Base-by-base conservation (phyloP, 305 asterid species). In the Ilex paraguariensis region DNA sequence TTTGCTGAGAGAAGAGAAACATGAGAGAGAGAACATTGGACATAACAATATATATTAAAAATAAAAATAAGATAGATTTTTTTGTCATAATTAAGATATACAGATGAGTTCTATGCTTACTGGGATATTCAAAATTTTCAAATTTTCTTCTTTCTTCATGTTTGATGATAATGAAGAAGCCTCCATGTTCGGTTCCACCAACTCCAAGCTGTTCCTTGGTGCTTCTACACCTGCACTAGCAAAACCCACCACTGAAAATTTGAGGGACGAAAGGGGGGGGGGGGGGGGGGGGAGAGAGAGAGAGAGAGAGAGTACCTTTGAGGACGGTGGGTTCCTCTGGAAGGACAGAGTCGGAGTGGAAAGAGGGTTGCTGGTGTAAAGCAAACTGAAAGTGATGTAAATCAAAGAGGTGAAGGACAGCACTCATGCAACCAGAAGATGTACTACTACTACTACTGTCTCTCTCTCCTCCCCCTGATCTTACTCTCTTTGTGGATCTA, bases 201-300 rank as follows among this genome's bases (percentile, higher is more conserved):
- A 13, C 54, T 91, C 97, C 88, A 88, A 75, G 73, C 95, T 91
- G 76, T 91, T 91, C 67, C 96, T 86, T 61, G 96, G 97, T 46
- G 96, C 97, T 61, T 84, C 95, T 12, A 83, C 45, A 46, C 92
- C 97, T 86, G 82, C 75, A 70, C 51, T 53, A 31, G 13, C 0
- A 4, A 13, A 46, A 46, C 6, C 42, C 42, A 36, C 6, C 0
- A 36, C 31, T 7, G 2, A 52, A 52, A 16, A 10, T 2, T 6
- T 7, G 7, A 14, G n/a, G 3, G n/a, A 14, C 1, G 28, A 21
- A 3, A 10, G 14, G 53, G 0, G 16, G 0, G 56, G 0, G 28
- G 13, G 21, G 28, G n/a, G n/a, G 13, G n/a, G 10, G 7, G 30
- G 33, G 10, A 7, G 42, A 40, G 42, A n/a, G 7, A 42, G 39